Base-by-base conservation (phyloP, 257 asterid genomes). In the Schizonepeta tenuifolia region DNA sequence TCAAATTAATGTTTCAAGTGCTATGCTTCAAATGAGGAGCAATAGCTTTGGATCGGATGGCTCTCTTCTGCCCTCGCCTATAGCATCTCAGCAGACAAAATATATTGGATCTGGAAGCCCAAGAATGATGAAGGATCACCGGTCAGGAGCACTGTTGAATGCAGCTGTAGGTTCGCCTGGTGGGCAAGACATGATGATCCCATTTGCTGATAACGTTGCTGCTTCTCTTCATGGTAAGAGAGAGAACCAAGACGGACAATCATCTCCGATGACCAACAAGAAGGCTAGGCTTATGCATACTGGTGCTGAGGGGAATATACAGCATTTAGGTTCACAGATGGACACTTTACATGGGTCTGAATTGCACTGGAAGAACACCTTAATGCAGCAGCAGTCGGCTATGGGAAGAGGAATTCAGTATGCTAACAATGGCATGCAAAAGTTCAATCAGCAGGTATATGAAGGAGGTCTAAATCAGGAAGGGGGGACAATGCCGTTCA, bases 391-490 rank as follows among this genome's bases (percentile, higher is more conserved):
- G 76, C 95, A 84, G 77, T 47, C 18, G 13, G 4, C 85, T 15
- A 64, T 79, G 11, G 81, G 84, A 57, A 81, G 96, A 76, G 94
- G 93, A 40, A 73, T 80, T 65, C 96, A 81, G 64, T 87, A 86
- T 79, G 74, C 82, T 17, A 89, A 81, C 81, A 77, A 79, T 64
- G 86, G 85, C 56, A 73, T 87, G 88, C 97, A 86, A 71, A 93
- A 91, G 81, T 83, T 82, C 81, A 72, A 90, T 50, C 93, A 82
- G 71, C 93, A 87, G 72, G 80, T 83, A 50, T 84, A 81, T 80
- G 96, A 91, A 50, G 96, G 94, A 70, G 86, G 88, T 65, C 55
- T 83, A 55, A 86, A 81, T 85, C 98, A 82, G 80, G 96, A 91
- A 78, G 82, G 85, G 53, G 88, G 88, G 65, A 22, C 82, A 17